Evolutionary conservation across 2,329 filamentous ascomycete species (phyloP), one percentile per base, ranked within the genome.

Genomic region (Aspergillus ruber): DNA sequence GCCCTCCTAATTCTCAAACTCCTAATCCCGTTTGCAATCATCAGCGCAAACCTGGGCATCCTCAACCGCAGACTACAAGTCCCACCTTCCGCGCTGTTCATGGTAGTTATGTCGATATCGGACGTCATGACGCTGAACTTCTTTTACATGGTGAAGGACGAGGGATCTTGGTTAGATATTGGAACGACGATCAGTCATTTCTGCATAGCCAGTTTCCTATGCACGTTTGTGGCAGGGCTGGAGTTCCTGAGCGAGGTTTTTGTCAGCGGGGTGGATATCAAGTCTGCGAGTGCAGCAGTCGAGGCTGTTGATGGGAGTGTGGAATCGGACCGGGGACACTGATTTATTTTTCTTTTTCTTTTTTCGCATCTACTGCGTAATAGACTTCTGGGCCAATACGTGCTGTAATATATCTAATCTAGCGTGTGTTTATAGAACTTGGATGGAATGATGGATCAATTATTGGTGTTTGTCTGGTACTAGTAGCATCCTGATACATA

Each of bases 111-210:
- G 82, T 87, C 86, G 0, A 81, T 94, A 44, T 90, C 86, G 51
- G 93, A 98, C 64, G 82, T 95, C 43, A 77, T 97, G 65, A 97
- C 93, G 3, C 76, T 98, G 45, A 88, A 93, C 60, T 98, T 98
- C 74, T 98, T 98, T 72, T 98, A 88, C 83, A 88, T 95, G 59
- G 93, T 98, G 41, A 87, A 86, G 61, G 93, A 98, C 58, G 93
- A 98, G 65, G 93, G 93, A 0, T 93, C 86, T 18, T 98, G 93
- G 93, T 72, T 98, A 50, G 93, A 98, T 65, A 98, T 98, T 64
- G 93, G 93, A 27, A 95, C 89, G 23, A 96, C 89, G 3, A 98
- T 98, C 56, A 95, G 83, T 61, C 90, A 97, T 66, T 98, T 97
- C 68, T 83, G 84, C 51, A 97, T 98, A 71, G 91, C 90, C 15